Conservation (phyloP, 176 grass and related monocot species). For the Sorghum bicolor region Sorghum_bicolor_NCBIv3 NC_012872.2:68121001-68121500, state of each 20-base stretch:
- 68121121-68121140: conserved; percentile 76
- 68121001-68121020: conserved; percentile 78
- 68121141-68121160: conserved; percentile 90
- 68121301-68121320: conserved; percentile 95
- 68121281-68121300: conserved; percentile 73
- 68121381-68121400: conserved; percentile 80
- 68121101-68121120: conserved; percentile 97
- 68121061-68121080: conserved; percentile 68
- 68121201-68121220: conserved; percentile 88
- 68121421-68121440: conserved; percentile 95
- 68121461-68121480: conserved; percentile 86
- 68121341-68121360: conserved; percentile 76
- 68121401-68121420: conserved; percentile 92
- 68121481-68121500: conserved; percentile 82
- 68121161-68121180: conserved; percentile 94
- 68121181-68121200: conserved; percentile 77
- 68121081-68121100: conserved; percentile 91
- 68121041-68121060: conserved; percentile 94
- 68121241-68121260: conserved; percentile 71
- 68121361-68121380: conserved; percentile 85
- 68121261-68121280: conserved; percentile 76
- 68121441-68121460: conserved; percentile 81
- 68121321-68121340: conserved; percentile 78
- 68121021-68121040: conserved; percentile 93
- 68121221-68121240: conserved; percentile 85